Base-by-base conservation (phyloP, 495 filamentous ascomycete genomes). In the Annulohypoxylon stygium region DNA sequence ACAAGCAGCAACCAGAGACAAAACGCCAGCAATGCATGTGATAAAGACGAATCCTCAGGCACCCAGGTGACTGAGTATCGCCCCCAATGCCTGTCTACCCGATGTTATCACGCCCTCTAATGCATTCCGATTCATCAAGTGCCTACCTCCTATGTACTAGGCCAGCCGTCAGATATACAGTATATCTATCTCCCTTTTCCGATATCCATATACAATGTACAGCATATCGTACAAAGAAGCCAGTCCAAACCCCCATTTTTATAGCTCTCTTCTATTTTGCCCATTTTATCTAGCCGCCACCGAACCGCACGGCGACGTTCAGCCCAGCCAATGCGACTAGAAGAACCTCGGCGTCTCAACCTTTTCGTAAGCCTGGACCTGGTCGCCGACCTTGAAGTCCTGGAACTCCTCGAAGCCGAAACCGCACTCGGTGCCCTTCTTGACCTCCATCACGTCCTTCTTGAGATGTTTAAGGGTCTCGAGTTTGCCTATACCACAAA, bases 351-450 rank as follows among this genome's bases (percentile, higher is more conserved):
- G 91, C 81, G 94, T 93, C 34, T 76, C 78, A 16, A 89, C 85
- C 82, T 94, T 90, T 76, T 97, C 94, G 77, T 95, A 95, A 20
- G 89, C 88, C 83, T 97, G 95, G 69, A 98, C 84, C 72, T 90
- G 87, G 82, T 99, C 97, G 25, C 95, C 96, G 36, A 89, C 85
- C 65, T 89, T 77, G 81, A 98, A 93, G 18, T 87, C 90, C 16
- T 89, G 83, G 91, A 93, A 98, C 41, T 83, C 85, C 7, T 91
- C 88, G 75, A 99, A 97, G 41, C 86, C 89, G 67, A 99, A 91
- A 58, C 97, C 97, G 75, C 97, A 99, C 79, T 99, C 97, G 47
- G 84, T 89, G 45, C 93, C 94, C 85, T 97, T 98, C 75, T 89
- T 90, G 89, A 95, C 94, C 76, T 97, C 92, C 7, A 84, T 83